Evolutionary conservation across 1,284 basidiomycete genomes (phyloP).

Genomic region (Microbotryum violaceum): DNA sequence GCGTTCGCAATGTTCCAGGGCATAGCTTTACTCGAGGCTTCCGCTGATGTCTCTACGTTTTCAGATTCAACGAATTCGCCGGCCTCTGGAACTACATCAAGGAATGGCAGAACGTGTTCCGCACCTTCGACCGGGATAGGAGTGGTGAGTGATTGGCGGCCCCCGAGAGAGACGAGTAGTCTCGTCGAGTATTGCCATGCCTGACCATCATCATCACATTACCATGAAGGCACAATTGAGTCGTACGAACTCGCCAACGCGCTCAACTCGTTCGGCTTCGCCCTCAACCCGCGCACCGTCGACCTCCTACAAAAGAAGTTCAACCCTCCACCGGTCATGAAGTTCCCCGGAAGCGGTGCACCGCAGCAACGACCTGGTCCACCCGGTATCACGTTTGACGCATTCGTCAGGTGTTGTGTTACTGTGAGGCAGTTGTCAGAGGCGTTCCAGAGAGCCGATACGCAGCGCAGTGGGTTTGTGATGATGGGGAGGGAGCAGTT

Average conservation of each 20-base stretch:
- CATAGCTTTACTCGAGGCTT: not conserved
- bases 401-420: constrained; percentile 1
- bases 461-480: constrained; percentile 16
- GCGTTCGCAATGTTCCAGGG: constrained; percentile 44
- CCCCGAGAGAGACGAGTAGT: not conserved
- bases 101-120: constrained; percentile 32
- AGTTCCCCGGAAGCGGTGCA: not conserved
- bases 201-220: too few species aligned
- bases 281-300: constrained; percentile 23
- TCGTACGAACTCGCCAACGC: constrained; percentile 23
- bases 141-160: not conserved
- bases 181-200: too few species aligned
- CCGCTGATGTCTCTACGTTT: not conserved
- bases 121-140: constrained; percentile 20
- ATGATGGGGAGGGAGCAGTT: constrained; percentile 21
- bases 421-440: constrained; percentile 7
- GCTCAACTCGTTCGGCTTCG: constrained; percentile 28
- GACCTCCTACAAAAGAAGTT: constrained; percentile 28
- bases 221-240: constrained; percentile 22
- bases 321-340: constrained; percentile 3
- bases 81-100: constrained; percentile 16
- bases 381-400: constrained; percentile 25
- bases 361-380: not conserved
- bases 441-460: constrained; percentile 16
- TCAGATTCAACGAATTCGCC: not conserved